Evolutionary conservation across 139 green algal genomes (phyloP).

Genomic region (Micromonas pusilla): DNA sequence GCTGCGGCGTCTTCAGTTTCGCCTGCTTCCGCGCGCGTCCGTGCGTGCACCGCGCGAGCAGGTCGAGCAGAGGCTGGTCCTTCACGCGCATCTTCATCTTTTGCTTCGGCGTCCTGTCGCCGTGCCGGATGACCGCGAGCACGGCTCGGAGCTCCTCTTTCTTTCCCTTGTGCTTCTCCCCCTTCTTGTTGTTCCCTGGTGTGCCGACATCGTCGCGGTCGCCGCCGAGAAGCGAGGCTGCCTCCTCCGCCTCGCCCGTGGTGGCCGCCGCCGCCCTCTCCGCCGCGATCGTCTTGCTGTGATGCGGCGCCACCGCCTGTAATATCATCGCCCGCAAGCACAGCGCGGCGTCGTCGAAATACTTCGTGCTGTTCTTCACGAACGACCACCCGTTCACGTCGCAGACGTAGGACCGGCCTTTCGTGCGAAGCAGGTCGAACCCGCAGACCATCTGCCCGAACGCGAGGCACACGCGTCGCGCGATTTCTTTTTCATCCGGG

Average conservation of each 20-base stretch:
- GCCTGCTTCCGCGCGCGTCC: slow-evolving; percentile 53
- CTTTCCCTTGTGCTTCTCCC: neutral
- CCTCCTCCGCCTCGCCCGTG: neutral
- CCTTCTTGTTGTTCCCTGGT: neutral
- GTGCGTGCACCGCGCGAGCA: slow-evolving; percentile 52
- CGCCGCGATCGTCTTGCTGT: slow-evolving; percentile 8
- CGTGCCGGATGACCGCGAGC: slow-evolving; percentile 82
- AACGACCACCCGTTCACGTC: slow-evolving; percentile 99
- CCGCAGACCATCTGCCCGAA: slow-evolving; percentile 78
- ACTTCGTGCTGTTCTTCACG: slow-evolving; percentile 96
- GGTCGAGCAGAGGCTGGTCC: slow-evolving; percentile 64
- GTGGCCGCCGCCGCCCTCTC: neutral
- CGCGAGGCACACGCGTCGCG: slow-evolving; percentile 80
- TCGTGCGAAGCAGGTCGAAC: slow-evolving; percentile 51
- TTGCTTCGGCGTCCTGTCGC: slow-evolving; percentile 97
- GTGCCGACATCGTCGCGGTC: neutral
- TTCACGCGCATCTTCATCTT: slow-evolving; percentile 92
- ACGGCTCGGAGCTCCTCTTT: slow-evolving; percentile 86
- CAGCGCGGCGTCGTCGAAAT: slow-evolving; percentile 45
- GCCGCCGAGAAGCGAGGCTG: too few relatives aligned
- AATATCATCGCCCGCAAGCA: slow-evolving; percentile 42
- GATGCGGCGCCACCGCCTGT: slow-evolving; percentile 31
- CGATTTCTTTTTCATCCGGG: slow-evolving; percentile 83
- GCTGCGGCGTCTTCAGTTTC: slow-evolving; percentile 92
- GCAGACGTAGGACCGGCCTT: slow-evolving; percentile 84